Evolutionary conservation across 306 rosid genomes (phyloP).

Genomic region (Glycine latifolia): DNA sequence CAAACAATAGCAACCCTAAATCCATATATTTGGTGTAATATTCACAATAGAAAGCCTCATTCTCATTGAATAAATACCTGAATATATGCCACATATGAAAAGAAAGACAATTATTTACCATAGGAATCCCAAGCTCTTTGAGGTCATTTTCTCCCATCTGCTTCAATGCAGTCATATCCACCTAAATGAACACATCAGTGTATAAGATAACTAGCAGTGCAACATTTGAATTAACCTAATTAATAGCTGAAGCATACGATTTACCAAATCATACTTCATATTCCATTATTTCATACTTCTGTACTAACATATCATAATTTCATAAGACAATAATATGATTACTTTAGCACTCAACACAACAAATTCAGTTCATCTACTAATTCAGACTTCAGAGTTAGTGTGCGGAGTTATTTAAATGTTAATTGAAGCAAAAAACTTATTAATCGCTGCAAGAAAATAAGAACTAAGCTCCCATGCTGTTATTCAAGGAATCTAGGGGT

Average conservation of each 20-base stretch:
- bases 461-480: slow-evolving; percentile 4
- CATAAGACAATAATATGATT: not conserved
- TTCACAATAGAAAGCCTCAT: slow-evolving; percentile 32
- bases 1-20: slow-evolving; percentile 1
- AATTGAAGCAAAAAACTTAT: slow-evolving; percentile 9
- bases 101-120: slow-evolving; percentile 69
- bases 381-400: not conserved
- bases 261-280: slow-evolving; percentile 6
- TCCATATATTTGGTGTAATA: not conserved
- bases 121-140: slow-evolving; percentile 97
- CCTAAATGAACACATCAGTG: slow-evolving; percentile 54
- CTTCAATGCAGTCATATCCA: slow-evolving; percentile 91
- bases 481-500: too few relatives aligned
- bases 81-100: slow-evolving; percentile 13
- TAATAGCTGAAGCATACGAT: not conserved
- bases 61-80: not conserved
- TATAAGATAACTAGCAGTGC: slow-evolving; percentile 7
- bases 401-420: not conserved
- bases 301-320: not conserved
- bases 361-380: not conserved
- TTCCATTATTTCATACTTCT: not conserved
- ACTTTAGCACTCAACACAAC: slow-evolving; percentile 7
- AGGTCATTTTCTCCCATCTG: slow-evolving; percentile 98
- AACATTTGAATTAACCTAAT: slow-evolving; percentile 31
- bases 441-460: slow-evolving; percentile 22